Conservation (phyloP, 1,284 basidiomycete species). For the Chalciporus sp. region DNA sequence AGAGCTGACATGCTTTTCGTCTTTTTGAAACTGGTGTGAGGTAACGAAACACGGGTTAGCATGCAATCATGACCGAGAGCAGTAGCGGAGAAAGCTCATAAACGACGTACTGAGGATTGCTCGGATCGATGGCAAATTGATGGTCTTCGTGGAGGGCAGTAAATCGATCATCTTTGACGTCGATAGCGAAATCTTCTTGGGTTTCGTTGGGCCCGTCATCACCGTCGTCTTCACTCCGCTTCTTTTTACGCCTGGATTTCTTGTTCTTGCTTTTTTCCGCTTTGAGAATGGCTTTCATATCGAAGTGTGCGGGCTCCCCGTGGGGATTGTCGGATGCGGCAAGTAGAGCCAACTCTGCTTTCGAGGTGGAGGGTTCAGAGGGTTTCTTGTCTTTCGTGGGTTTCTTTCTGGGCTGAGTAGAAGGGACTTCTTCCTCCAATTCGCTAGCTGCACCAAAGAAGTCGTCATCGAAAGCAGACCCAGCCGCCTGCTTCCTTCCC, state of each 20-base stretch:
- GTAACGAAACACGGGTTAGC: not conserved
- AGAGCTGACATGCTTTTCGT: conserved; percentile 87
- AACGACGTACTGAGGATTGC: conserved; percentile 82
- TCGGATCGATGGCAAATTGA: conserved; percentile 94
- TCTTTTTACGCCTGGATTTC: conserved; percentile 39
- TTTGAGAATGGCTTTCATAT: conserved; percentile 88
- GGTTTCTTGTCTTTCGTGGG: conserved; percentile 11
- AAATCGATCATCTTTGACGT: conserved; percentile 91
- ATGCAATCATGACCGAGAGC: not conserved
- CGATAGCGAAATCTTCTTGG: conserved; percentile 81
- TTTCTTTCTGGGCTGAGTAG: conserved; percentile 26
- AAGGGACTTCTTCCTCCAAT: conserved; percentile 32
- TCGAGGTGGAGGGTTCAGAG: conserved; percentile 39
- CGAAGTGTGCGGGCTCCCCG: conserved; percentile 78
- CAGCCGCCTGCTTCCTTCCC: conserved; percentile 25
- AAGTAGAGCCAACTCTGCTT: conserved; percentile 69
- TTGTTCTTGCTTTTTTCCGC: conserved; percentile 74
- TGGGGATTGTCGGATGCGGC: conserved; percentile 57
- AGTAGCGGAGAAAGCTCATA: not conserved
- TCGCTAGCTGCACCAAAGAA: conserved; percentile 58
- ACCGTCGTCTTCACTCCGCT: conserved; percentile 48
- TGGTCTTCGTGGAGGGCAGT: conserved; percentile 87
- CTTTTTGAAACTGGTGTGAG: conserved; percentile 74
- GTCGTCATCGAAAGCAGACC: conserved; percentile 55
- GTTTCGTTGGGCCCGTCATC: conserved; percentile 55